phyloP scores from a whole-genome alignment of 495 filamentous ascomycete genomes.

The Daldinia concentrica region DNA sequence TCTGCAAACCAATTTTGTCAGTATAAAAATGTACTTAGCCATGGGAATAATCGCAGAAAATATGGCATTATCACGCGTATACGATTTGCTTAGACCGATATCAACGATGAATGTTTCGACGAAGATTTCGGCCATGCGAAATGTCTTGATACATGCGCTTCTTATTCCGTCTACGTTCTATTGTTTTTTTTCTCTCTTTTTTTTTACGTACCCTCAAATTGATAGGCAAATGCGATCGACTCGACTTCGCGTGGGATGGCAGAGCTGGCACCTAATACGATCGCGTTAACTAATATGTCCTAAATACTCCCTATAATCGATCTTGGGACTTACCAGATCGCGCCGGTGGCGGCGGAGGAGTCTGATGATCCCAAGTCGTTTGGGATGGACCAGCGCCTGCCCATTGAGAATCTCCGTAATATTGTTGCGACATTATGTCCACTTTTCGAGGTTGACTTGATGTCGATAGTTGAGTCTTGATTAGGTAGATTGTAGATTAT shows the following conservation, averaged over 20 bases:
- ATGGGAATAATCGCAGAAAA: background rate
- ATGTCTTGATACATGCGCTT: background rate
- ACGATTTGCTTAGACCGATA: background rate
- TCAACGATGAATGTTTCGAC: background rate
- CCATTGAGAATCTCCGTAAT: slow-evolving; percentile 91
- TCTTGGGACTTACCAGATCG: slow-evolving; percentile 73
- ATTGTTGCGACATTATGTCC: slow-evolving; percentile 53
- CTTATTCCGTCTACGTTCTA: background rate
- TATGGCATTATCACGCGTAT: slow-evolving; percentile 7
- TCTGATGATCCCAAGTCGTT: slow-evolving; percentile 80
- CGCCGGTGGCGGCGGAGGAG: slow-evolving; percentile 82
- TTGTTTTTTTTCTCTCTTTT: background rate
- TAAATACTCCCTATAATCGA: slow-evolving; percentile 24
- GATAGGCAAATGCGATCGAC: slow-evolving; percentile 79
- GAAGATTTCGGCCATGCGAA: slow-evolving; percentile 14
- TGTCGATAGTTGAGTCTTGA: slow-evolving; percentile 2
- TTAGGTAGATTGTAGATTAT: background rate
- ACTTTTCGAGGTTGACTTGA: background rate
- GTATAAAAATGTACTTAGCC: slow-evolving; percentile 19
- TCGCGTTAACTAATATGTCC: slow-evolving; percentile 48
- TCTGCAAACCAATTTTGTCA: slow-evolving; percentile 65
- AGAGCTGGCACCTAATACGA: slow-evolving; percentile 75
- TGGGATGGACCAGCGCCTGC: slow-evolving; percentile 66
- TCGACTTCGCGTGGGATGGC: slow-evolving; percentile 78
- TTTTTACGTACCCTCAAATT: slow-evolving; percentile 85